Evolutionary conservation across 805 yeast species (phyloP), one percentile per base, ranked within the genome.

Genomic region (Nakazawaea populi): DNA sequence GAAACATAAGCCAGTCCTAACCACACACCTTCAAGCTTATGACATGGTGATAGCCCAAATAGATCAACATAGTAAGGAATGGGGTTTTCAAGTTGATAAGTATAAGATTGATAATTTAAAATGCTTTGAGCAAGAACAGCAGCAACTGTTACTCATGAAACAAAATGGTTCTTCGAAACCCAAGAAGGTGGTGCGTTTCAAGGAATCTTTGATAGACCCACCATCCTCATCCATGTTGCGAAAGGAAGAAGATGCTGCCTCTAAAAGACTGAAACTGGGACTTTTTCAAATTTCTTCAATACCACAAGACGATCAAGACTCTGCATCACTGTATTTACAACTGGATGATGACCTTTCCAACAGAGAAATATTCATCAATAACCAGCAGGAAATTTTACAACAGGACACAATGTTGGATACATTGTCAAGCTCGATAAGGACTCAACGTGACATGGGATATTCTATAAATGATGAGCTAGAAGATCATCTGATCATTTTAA

Each of bases 381-480:
- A 80, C 51, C 78, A 78, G 51, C 80, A 77, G 52, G 73, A 75
- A 48, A 49, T 79, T 7, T 53, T 69, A 14, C 63, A 67, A 14
- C 85, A 80, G 53, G 83, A 80, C 55, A 57, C 62, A 1, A 70
- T 73, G 37, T 55, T 80, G 8, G 68, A 66, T 9, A 44, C 59
- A 1, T 57, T 80, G 4, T 67, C 81, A 1, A 56, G 60, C 4
- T 73, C 81, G 0, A 73, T 79, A 1, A 63, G 66, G 32, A 65
- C 72, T 39, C 77, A 77, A 47, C 71, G 71, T 54, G 70, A 67
- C 1, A 64, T 80, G 43, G 75, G 83, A 2, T 39, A 71, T 8
- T 70, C 66, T 34, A 79, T 80, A 10, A 69, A 77, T 52, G 66
- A 64, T 5, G 85, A 80, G 54, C 58, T 79, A 8, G 67, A 64